These are phyloP conservation scores for Solanum arcanum DNA, from an alignment of 257 asterid species.

Conservation along the genomic window DNA sequence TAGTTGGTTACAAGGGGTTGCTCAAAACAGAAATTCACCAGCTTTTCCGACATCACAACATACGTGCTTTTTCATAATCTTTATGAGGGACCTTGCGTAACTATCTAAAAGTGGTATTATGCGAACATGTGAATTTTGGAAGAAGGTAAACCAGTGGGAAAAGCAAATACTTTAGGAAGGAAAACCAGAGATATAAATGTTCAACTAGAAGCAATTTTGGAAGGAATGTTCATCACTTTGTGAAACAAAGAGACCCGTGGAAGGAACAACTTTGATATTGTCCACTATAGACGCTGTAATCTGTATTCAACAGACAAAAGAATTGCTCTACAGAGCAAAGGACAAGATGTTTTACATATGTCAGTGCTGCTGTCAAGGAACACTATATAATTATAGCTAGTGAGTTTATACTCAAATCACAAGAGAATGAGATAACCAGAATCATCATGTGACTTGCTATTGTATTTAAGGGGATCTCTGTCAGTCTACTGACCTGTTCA, in stretches of 20 bases:
- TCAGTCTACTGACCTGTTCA: conserved; percentile 44
- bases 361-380: neutral
- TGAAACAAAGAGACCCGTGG: neutral
- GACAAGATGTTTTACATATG: neutral
- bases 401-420: neutral
- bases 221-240: neutral
- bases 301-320: neutral
- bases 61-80: neutral
- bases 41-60: neutral
- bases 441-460: neutral
- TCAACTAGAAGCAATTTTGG: neutral
- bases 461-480: neutral
- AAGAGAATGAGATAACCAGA: neutral
- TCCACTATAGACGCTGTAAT: neutral
- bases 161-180: neutral
- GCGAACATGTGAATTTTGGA: neutral
- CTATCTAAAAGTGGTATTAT: neutral
- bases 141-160: neutral
- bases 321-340: neutral
- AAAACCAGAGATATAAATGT: neutral
- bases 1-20: neutral
- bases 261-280: neutral
- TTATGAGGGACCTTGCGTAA: neutral
- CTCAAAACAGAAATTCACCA: neutral
- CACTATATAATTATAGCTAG: neutral